Base-by-base conservation (phyloP, 1,284 basidiomycete species). In the Ceratobasidium sp. region DNA sequence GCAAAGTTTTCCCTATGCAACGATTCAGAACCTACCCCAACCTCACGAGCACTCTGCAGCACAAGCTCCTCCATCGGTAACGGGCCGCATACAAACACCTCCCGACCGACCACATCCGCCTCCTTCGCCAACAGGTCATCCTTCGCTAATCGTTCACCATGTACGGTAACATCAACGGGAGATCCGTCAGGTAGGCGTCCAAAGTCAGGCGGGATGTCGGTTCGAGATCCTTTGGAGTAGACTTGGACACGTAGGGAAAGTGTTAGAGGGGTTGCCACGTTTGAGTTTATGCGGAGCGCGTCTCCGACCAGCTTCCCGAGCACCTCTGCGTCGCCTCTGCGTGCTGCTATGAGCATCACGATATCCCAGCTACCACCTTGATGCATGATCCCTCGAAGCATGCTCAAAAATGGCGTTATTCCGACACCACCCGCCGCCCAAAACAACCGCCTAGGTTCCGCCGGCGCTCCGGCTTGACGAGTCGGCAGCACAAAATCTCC, bases 341-440 rank as follows among this genome's bases (percentile, higher is more conserved):
- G 84, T 5, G 89, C 88, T 0, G 89, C 86, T 1, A 90, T 79
- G 4, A 88, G 80, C 61, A 91, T 81, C 0, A 84, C 82, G 62
- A 90, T 84, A 75, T 89, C 86, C 81, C 84, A 85, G 12, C 79
- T 74, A 50, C 73, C 78, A 26, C 79, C 59, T 62, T 38, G 33
- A 61, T 71, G 65, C 23, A 80, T 75, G 13, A 82, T 78, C 23
- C 78, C 70, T n/a, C 80, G 80, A 1, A 90, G 83, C 87, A 91
- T 88, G 67, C 86, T 86, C 46, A 91, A 80, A 82, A 90, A 91
- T 0, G 90, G 90, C 12, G 90, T 91, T 12, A 91, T 78, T 0
- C 90, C 90, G 68, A 91, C 90, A 0, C 90, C 90, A 15, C 89
- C 89, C 1, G 89, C 89, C 26, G 89, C 82, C 87, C 88, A 91